These are phyloP conservation scores for Straminergon stramineum DNA, from an alignment of 225 moss, liverwort and hornwort genomes.

Conservation along the genomic window DNA sequence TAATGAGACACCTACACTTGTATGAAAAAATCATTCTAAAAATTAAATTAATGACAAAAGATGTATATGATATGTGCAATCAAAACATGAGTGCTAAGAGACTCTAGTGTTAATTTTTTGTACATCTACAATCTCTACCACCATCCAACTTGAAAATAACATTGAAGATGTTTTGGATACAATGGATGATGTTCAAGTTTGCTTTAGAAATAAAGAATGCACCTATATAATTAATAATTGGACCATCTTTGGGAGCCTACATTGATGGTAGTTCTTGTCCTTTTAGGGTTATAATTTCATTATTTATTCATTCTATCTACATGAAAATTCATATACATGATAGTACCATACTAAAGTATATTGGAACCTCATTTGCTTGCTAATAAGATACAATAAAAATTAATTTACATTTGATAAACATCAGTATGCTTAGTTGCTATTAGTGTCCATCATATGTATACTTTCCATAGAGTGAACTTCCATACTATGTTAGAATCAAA, in stretches of 20 bases:
- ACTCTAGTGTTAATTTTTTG: background rate
- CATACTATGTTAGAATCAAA: too few relatives aligned
- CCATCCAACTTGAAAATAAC: rapidly evolving
- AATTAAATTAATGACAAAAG: background rate
- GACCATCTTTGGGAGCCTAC: rapidly evolving
- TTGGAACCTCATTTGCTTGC: background rate
- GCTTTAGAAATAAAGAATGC: background rate
- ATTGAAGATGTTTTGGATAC: background rate
- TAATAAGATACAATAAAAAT: background rate
- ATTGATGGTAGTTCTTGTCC: rapidly evolving
- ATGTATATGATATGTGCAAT: too few relatives aligned
- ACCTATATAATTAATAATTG: background rate
- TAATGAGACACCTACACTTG: background rate
- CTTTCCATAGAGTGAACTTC: too few relatives aligned
- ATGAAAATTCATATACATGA: too few relatives aligned
- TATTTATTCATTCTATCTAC: background rate
- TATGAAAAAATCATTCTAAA: background rate
- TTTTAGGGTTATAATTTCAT: rapidly evolving
- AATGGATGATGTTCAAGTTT: background rate
- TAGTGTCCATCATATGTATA: rapidly evolving
- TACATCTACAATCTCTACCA: rapidly evolving
- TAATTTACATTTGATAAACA: background rate
- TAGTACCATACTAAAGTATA: rapidly evolving
- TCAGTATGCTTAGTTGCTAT: rapidly evolving
- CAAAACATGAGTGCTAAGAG: rapidly evolving